phyloP scores from a whole-genome alignment of 192 early-diverging fungal species.

The Coemansia sp. region DNA sequence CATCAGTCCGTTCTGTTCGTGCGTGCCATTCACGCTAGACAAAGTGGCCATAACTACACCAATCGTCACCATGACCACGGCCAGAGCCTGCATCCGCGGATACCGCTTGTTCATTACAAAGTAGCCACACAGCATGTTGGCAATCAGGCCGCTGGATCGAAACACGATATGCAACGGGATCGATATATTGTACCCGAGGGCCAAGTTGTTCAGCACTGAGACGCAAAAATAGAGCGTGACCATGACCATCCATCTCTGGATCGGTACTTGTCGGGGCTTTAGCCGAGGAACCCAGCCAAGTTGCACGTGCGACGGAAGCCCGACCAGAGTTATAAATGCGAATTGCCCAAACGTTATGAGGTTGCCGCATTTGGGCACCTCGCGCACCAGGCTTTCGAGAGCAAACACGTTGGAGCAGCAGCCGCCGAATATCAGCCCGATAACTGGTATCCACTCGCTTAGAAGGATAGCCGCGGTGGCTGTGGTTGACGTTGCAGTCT shows the following conservation, averaged over 20 bases:
- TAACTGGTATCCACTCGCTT: slow-evolving; percentile 62
- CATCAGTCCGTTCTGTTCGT: background rate
- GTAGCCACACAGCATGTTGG: slow-evolving; percentile 78
- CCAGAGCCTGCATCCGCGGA: slow-evolving; percentile 48
- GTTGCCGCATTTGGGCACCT: slow-evolving; percentile 63
- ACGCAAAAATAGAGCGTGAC: slow-evolving; percentile 77
- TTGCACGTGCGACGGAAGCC: slow-evolving; percentile 60
- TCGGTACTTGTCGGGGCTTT: slow-evolving; percentile 64
- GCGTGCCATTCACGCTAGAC: slow-evolving; percentile 14
- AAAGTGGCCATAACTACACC: slow-evolving; percentile 75
- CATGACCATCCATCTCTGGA: slow-evolving; percentile 68
- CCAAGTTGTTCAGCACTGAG: slow-evolving; percentile 80
- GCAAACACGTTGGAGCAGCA: slow-evolving; percentile 88
- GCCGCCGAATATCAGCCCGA: slow-evolving; percentile 79
- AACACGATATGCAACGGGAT: slow-evolving; percentile 93
- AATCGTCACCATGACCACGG: slow-evolving; percentile 73
- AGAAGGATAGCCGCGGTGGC: slow-evolving; percentile 9
- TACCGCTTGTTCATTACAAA: slow-evolving; percentile 65
- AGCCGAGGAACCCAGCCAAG: slow-evolving; percentile 52
- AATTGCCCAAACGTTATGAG: slow-evolving; percentile 86
- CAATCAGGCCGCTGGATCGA: slow-evolving; percentile 76
- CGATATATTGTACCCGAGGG: slow-evolving; percentile 75
- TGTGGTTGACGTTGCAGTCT: background rate
- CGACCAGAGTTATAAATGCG: slow-evolving; percentile 70
- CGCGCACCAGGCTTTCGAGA: slow-evolving; percentile 70